A percentile compares a stretch with the other conserved stretches of the same genome.
Conservation (phyloP, 495 filamentous ascomycete species). For the Letharia columbiana region DNA sequence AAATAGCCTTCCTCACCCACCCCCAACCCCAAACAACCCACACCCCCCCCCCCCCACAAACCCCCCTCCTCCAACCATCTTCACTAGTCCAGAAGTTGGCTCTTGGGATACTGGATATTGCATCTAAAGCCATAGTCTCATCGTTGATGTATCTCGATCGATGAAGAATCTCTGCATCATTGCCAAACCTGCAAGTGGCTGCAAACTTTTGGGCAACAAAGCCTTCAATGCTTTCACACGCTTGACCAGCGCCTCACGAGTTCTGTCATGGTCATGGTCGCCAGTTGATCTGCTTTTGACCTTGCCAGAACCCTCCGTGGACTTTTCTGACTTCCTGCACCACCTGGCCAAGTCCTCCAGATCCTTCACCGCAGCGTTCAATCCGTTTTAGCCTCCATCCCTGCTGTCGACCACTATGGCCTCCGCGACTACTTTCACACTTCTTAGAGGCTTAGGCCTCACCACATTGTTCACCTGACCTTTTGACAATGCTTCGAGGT, state of each 20-base stretch:
- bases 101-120: constrained; percentile 25
- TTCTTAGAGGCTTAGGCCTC: background rate
- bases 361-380: background rate
- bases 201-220: constrained; percentile 8
- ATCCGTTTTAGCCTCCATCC: background rate
- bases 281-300: background rate
- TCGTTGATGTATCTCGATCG: constrained; percentile 28
- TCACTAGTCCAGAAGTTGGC: constrained; percentile 28
- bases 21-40: too few relatives aligned
- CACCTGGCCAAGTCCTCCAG: constrained; percentile 8
- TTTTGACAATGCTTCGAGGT: constrained; percentile 8
- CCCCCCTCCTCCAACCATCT: too few relatives aligned
- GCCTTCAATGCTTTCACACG: constrained; percentile 14
- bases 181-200: constrained; percentile 16
- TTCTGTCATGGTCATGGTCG: background rate
- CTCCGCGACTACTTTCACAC: constrained; percentile 10
- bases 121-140: constrained; percentile 25
- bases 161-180: constrained; percentile 25
- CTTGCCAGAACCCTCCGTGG: constrained; percentile 3
- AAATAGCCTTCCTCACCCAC: too few relatives aligned
- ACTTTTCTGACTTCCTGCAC: background rate
- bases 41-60: too few relatives aligned
- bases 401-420: constrained; percentile 3
- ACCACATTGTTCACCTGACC: constrained; percentile 6
- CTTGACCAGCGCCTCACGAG: constrained; percentile 15